Base-by-base conservation (phyloP, 768 basidiomycete species). In the Boletus rex-veris region DNA sequence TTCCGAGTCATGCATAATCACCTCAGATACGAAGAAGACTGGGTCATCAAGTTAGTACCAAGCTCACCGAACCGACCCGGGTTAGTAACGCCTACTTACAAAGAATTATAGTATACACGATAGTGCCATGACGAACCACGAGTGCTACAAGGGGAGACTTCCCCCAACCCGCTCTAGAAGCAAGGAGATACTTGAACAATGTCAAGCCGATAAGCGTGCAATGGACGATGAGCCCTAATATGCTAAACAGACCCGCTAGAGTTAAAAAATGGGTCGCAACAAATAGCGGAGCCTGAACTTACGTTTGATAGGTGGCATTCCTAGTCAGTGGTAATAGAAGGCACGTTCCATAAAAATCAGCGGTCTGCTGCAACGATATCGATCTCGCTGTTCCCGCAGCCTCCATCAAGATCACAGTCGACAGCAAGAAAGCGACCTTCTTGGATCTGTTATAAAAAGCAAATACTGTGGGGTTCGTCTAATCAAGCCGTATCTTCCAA, bases 71-170 rank as follows among this genome's bases (percentile, higher is more conserved):
- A 37, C 14, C 2, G 21, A 9, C 24, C 35, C 5, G 10, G 18
- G 33, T 5, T 26, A 5, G 21, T 18, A 33, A 41, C 0, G 10
- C 21, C 42, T n/a, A 46, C 64, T 61, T 46, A 65, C 64, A 19
- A 38, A 44, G 0, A 0, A 18, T 45, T 2, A 46, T 31, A 35
- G 19, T 46, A 46, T 58, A 65, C 5, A 54, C 53, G 28, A 14
- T 53, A 35, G 53, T 50, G 21, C 55, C 36, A 31, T 64, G 55
- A 26, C 55, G 59, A 43, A 64, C 37, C 19, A 65, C 38, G 30
- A 66, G 61, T 6, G 51, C 57, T 19, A 64, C 45, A 10, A 65
- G 59, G 8, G 64, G 64, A 1, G 58, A 54, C 24, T 51, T 63
- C 7, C 56, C 53, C 52, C 54, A 52, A 11, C 60, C 61, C 8